Evolutionary conservation across 129 eudicot genomes (phyloP).

Genomic region (Apium graveolens): DNA sequence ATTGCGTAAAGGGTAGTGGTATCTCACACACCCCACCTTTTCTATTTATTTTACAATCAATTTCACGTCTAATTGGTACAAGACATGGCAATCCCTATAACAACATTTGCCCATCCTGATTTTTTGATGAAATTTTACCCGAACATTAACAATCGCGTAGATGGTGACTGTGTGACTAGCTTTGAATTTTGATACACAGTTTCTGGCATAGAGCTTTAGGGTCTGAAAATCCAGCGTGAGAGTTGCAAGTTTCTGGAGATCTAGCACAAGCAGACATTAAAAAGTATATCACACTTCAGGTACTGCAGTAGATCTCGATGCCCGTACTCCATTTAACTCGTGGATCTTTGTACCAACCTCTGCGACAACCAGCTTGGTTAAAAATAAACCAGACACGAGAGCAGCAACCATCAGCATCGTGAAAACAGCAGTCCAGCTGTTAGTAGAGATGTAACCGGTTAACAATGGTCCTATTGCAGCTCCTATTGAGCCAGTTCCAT

Average conservation of each 20-base stretch:
- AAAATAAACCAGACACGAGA: conserved; percentile 68
- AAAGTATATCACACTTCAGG: conserved; percentile 30
- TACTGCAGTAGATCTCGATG: conserved; percentile 14
- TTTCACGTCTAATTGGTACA: background rate
- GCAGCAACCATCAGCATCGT: conserved; percentile 71
- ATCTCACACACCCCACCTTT: background rate
- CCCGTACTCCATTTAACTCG: conserved; percentile 19
- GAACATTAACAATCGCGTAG: background rate
- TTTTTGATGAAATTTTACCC: background rate
- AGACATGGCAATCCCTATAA: background rate
- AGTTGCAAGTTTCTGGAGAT: background rate
- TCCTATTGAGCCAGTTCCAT: conserved; percentile 89
- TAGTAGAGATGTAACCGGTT: conserved; percentile 69
- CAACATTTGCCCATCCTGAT: background rate
- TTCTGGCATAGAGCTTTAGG: background rate
- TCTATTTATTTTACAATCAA: background rate
- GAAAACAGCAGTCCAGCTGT: conserved; percentile 77
- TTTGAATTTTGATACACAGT: background rate
- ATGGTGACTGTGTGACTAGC: background rate
- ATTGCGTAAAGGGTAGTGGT: background rate
- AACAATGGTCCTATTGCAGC: conserved; percentile 89
- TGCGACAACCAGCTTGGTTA: conserved; percentile 62
- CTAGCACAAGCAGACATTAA: background rate
- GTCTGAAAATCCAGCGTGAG: background rate
- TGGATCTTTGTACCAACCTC: conserved; percentile 58